Percentiles rank a stretch among this genome's conserved stretches.
Conservation (phyloP, 2,329 filamentous ascomycete species). For the Dactylonectria macrodidyma region DNA sequence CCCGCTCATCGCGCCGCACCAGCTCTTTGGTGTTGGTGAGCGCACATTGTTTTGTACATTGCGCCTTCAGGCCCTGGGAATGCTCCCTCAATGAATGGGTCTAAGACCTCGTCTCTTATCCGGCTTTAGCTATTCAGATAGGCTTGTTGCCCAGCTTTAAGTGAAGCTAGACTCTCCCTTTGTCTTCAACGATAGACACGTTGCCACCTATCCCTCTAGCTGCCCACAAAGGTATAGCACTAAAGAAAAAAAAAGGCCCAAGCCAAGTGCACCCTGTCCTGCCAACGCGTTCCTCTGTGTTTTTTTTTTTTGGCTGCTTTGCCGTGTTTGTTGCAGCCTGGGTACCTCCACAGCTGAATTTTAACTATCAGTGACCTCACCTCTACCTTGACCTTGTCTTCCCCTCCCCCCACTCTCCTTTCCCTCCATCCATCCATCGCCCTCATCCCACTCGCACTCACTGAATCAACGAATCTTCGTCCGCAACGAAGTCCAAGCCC, state of each 20-base stretch:
- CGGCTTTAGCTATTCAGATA: neutral
- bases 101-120: neutral
- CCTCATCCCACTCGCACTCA: slow-evolving; percentile 45
- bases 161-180: neutral
- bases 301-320: slow-evolving; percentile 8
- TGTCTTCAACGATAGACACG: neutral
- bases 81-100: neutral
- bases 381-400: slow-evolving; percentile 36
- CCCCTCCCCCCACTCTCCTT: slow-evolving; percentile 48
- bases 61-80: neutral
- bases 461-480: slow-evolving; percentile 45
- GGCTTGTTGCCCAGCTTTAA: neutral
- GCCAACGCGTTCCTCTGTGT: slow-evolving; percentile 20
- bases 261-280: neutral
- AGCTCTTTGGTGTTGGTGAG: neutral
- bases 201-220: slow-evolving; percentile 4
- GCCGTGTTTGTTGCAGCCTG: slow-evolving; percentile 6
- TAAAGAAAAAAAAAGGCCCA: slow-evolving; percentile 10
- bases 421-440: slow-evolving; percentile 41
- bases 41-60: neutral
- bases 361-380: slow-evolving; percentile 1
- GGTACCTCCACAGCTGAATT: slow-evolving; percentile 22
- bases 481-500: slow-evolving; percentile 39
- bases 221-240: slow-evolving; percentile 12
- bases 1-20: neutral